Conservation (phyloP, 345 rosid genomes). For the Eucalyptus urophylla region DNA sequence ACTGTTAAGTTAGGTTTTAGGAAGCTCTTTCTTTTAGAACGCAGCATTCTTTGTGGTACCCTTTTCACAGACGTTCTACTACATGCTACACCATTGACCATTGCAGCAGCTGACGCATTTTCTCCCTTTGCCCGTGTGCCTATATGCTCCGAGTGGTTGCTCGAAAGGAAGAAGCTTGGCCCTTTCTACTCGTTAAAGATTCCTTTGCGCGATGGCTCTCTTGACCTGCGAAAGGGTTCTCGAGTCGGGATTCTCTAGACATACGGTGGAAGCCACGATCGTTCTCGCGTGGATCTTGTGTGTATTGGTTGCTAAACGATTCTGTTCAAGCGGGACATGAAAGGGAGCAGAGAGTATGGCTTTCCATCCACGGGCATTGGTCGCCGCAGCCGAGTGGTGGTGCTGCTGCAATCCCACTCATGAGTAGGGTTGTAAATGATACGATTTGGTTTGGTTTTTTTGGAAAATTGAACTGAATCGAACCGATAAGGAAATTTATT, state of each 20-base stretch:
- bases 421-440: too few species aligned
- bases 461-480: rapidly evolving
- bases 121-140: background rate
- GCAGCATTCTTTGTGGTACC: background rate
- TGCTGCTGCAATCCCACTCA: background rate
- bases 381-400: background rate
- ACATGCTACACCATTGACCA: background rate
- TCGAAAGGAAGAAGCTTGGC: background rate
- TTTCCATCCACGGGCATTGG: background rate
- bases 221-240: background rate
- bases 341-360: background rate
- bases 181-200: background rate
- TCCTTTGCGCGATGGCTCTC: background rate
- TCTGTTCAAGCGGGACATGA: background rate
- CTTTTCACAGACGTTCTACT: background rate
- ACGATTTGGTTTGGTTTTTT: rapidly evolving
- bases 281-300: background rate
- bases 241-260: background rate
- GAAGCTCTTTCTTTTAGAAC: background rate
- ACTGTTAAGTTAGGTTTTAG: background rate
- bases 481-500: rapidly evolving
- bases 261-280: background rate
- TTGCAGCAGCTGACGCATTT: background rate
- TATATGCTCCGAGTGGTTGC: background rate
- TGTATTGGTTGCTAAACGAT: background rate